These are phyloP conservation scores for Gymnopus androsaceus DNA, from an alignment of 1,284 basidiomycete genomes.

Conservation along the genomic window DNA sequence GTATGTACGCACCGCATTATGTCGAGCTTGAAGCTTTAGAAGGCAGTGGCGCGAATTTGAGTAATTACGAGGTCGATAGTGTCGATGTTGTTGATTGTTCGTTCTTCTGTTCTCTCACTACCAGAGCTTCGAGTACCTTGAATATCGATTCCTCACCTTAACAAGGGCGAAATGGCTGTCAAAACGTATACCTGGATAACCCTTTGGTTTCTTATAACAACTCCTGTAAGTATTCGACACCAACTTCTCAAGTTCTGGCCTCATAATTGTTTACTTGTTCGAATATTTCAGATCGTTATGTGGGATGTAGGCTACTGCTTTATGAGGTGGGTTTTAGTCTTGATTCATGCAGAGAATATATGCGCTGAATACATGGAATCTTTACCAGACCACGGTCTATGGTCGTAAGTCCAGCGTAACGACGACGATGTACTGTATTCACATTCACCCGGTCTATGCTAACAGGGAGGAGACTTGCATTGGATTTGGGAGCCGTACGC, in stretches of 20 bases:
- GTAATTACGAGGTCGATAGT: too few relatives aligned
- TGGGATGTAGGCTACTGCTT: conserved; percentile 80
- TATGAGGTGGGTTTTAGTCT: conserved; percentile 47
- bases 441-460: not conserved
- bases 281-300: conserved; percentile 50
- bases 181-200: conserved; percentile 64
- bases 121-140: too few relatives aligned
- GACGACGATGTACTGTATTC: conserved; percentile 6
- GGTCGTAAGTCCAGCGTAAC: conserved; percentile 23
- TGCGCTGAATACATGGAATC: not conserved
- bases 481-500: conserved; percentile 88
- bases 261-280: conserved; percentile 32
- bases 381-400: conserved; percentile 54
- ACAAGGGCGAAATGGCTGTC: too few relatives aligned
- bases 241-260: too few relatives aligned
- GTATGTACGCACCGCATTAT: too few relatives aligned
- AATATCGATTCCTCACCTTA: too few relatives aligned
- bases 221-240: conserved; percentile 42
- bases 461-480: conserved; percentile 76
- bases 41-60: too few relatives aligned
- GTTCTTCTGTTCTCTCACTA: too few relatives aligned
- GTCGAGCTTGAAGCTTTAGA: too few relatives aligned
- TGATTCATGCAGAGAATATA: conserved; percentile 1
- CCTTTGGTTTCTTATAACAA: conserved; percentile 68
- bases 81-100: too few relatives aligned